phyloP scores from a whole-genome alignment of 2,329 filamentous ascomycete genomes.

The Aspergillus japonicus region DNA sequence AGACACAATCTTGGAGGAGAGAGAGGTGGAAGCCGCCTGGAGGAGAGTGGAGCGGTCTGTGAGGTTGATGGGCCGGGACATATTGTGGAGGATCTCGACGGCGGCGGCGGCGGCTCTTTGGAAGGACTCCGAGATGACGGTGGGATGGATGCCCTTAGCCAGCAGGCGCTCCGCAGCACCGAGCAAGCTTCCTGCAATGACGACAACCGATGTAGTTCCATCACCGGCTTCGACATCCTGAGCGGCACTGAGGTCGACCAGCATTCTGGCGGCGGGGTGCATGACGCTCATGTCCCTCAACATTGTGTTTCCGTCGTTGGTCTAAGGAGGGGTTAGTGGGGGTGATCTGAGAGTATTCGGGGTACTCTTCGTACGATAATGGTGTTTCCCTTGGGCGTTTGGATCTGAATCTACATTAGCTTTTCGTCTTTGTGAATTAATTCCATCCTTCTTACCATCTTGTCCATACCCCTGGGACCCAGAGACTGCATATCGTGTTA shows the following conservation, averaged over 20 bases:
- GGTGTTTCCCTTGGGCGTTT: conserved; percentile 92
- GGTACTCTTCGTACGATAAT: conserved; percentile 65
- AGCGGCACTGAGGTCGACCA: conserved; percentile 93
- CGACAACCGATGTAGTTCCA: conserved; percentile 95
- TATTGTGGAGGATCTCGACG: conserved; percentile 86
- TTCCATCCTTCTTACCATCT: conserved; percentile 63
- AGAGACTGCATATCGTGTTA: conserved; percentile 61
- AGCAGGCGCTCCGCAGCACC: conserved; percentile 90
- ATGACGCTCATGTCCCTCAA: conserved; percentile 98
- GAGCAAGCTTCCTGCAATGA: conserved; percentile 92
- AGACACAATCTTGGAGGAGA: conserved; percentile 97
- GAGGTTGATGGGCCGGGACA: conserved; percentile 91
- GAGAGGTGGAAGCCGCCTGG: conserved; percentile 93
- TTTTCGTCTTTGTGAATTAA: neutral
- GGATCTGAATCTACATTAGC: conserved; percentile 59
- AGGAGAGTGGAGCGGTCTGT: conserved; percentile 85
- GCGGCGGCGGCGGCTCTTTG: conserved; percentile 88
- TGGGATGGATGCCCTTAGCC: conserved; percentile 90
- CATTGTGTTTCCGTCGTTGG: conserved; percentile 99
- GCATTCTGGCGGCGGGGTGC: conserved; percentile 99
- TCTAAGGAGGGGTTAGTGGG: conserved; percentile 49
- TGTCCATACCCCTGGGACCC: conserved; percentile 96
- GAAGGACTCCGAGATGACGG: conserved; percentile 96
- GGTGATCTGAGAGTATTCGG: conserved; percentile 10
- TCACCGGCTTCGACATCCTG: conserved; percentile 99